Evolutionary conservation across 2,329 filamentous ascomycete species (phyloP).

Genomic region (Diaporthe vaccinii): DNA sequence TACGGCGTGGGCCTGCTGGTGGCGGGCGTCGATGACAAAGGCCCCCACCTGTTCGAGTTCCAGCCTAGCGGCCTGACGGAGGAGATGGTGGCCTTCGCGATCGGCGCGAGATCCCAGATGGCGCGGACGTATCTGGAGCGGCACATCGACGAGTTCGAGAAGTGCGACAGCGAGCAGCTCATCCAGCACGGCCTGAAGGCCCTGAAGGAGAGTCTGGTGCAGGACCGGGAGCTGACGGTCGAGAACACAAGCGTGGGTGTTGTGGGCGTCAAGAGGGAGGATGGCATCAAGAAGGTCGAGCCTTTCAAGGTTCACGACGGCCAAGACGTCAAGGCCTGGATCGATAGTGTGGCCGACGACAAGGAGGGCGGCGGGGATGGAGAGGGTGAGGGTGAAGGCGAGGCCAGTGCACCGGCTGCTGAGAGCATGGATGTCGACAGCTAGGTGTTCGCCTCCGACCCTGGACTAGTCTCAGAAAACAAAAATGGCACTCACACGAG

Average conservation of each 20-base stretch:
- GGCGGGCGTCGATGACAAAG: constrained; percentile 92
- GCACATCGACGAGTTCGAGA: constrained; percentile 86
- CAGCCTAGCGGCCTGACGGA: constrained; percentile 96
- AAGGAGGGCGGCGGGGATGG: constrained; percentile 61
- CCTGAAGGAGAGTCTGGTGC: constrained; percentile 93
- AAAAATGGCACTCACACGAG: background rate
- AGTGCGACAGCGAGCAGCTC: constrained; percentile 84
- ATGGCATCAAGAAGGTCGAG: constrained; percentile 73
- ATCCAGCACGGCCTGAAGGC: constrained; percentile 91
- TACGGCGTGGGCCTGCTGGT: constrained; percentile 96
- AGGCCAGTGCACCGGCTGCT: constrained; percentile 45
- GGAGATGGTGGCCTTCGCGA: constrained; percentile 96
- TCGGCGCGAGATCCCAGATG: constrained; percentile 97
- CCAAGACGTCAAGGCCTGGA: constrained; percentile 85
- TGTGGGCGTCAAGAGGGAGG: constrained; percentile 72
- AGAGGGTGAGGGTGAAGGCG: constrained; percentile 57
- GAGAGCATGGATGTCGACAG: constrained; percentile 62
- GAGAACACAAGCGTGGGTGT: constrained; percentile 96
- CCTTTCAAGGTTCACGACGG: constrained; percentile 93
- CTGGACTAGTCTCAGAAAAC: background rate
- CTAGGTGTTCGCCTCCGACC: constrained; percentile 38
- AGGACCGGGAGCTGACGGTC: constrained; percentile 97
- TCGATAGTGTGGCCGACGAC: constrained; percentile 78
- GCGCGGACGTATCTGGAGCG: constrained; percentile 96
- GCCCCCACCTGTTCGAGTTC: constrained; percentile 98